Percentiles rank a stretch among this genome's conserved stretches.
Evolutionary conservation across 1,139 yeast species (phyloP).

Genomic region (Geotrichum europaeum): DNA sequence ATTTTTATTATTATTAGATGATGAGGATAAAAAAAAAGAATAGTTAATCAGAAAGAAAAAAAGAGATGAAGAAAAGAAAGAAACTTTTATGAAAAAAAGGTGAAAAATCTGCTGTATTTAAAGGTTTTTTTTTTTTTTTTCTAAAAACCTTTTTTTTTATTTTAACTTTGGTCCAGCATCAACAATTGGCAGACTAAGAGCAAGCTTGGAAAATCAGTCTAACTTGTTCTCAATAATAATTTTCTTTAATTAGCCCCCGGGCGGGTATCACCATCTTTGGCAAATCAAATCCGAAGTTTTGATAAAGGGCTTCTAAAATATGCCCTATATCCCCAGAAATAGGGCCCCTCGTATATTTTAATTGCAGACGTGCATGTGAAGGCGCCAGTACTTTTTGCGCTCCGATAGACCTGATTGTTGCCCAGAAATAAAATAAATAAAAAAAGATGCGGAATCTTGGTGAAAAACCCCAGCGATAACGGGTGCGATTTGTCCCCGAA

Average conservation of each 20-base stretch:
- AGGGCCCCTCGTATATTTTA: not conserved
- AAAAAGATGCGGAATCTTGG: not conserved
- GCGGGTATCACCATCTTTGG: not conserved
- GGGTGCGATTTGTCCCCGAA: not conserved
- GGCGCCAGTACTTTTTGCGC: not conserved
- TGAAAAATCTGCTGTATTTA: not conserved
- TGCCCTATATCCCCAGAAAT: not conserved
- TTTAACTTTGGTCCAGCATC: not conserved
- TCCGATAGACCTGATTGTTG: not conserved
- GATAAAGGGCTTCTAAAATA: not conserved
- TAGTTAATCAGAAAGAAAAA: not conserved
- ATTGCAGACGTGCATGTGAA: not conserved
- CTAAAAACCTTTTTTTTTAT: not conserved
- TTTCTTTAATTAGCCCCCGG: not conserved
- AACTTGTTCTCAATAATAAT: not conserved
- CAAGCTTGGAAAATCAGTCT: not conserved
- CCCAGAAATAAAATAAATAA: not conserved
- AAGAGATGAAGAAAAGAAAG: not conserved
- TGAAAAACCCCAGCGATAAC: not conserved
- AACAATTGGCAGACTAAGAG: not conserved
- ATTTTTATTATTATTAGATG: slow-evolving; percentile 15
- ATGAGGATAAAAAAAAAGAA: not conserved
- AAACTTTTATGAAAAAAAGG: not conserved
- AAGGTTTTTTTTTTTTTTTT: not conserved
- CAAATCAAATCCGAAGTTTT: not conserved